Conservation (phyloP, 2,329 filamentous ascomycete genomes). For the Xylariaceae sp. region DNA sequence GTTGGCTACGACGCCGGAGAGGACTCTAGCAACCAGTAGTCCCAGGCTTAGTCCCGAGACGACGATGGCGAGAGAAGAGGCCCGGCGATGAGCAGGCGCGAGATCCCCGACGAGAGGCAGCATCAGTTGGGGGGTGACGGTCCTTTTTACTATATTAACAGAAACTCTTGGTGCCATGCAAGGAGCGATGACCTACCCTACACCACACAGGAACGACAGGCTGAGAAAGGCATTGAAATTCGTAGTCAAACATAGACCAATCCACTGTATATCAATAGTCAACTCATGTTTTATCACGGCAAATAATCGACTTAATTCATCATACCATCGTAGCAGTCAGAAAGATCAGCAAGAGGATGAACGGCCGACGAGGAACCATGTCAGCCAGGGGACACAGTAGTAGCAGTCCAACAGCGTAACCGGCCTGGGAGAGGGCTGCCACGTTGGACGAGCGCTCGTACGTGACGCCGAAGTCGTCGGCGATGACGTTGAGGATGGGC, state of each 20-base stretch:
- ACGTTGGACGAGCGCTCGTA: constrained; percentile 55
- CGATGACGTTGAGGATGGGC: constrained; percentile 61
- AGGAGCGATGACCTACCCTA: constrained; percentile 26
- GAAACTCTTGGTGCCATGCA: neutral
- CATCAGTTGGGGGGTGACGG: constrained; percentile 49
- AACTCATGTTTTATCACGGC: too few relatives aligned
- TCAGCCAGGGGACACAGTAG: constrained; percentile 64
- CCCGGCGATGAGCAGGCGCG: constrained; percentile 55
- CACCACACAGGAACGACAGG: constrained; percentile 56
- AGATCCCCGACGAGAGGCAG: constrained; percentile 66
- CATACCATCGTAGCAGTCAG: constrained; percentile 57
- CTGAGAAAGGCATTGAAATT: constrained; percentile 54
- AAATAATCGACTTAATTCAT: too few relatives aligned
- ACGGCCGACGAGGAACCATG: constrained; percentile 51
- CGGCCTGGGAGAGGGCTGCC: constrained; percentile 63
- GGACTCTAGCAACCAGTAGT: constrained; percentile 60
- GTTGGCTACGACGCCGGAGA: constrained; percentile 63
- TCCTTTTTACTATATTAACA: constrained; percentile 16
- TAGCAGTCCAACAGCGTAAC: constrained; percentile 60
- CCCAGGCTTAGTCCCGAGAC: constrained; percentile 61
- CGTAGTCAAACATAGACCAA: constrained; percentile 57
- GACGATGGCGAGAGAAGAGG: constrained; percentile 59
- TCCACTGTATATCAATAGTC: too few relatives aligned
- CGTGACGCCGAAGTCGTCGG: constrained; percentile 54
- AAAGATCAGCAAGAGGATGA: constrained; percentile 55